Evolutionary conservation across 805 yeast species (phyloP).

Genomic region (Metschnikowia bowlesiae): DNA sequence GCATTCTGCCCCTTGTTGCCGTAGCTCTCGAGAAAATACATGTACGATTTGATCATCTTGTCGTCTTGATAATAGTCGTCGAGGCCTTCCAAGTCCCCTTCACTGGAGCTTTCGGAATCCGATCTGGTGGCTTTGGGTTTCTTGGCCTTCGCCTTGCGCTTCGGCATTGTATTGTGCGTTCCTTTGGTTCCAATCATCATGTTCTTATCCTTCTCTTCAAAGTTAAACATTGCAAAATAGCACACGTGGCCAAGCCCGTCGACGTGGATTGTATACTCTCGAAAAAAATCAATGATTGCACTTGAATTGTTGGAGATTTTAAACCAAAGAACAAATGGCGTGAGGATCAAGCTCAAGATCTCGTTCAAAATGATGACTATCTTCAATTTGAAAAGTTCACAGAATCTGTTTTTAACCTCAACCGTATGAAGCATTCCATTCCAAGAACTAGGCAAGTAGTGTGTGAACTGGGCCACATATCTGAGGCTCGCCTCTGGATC

Average conservation of each 20-base stretch:
- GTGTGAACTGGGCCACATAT: constrained; percentile 82
- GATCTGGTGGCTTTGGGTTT: constrained; percentile 11
- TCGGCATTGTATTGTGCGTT: constrained; percentile 9
- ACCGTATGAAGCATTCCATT: constrained; percentile 79
- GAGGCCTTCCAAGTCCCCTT: constrained; percentile 20
- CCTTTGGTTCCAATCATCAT: constrained; percentile 33
- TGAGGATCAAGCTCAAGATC: constrained; percentile 70
- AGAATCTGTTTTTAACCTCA: constrained; percentile 77
- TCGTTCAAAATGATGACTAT: constrained; percentile 70
- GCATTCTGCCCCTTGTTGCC: constrained; percentile 29
- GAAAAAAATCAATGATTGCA: constrained; percentile 79
- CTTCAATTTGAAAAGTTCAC: constrained; percentile 70
- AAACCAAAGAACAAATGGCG: constrained; percentile 89
- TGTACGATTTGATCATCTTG: constrained; percentile 87
- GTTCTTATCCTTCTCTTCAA: constrained; percentile 53
- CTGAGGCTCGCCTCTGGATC: constrained; percentile 88
- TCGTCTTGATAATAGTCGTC: constrained; percentile 57
- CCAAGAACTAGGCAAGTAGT: constrained; percentile 86
- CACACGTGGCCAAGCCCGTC: constrained; percentile 96
- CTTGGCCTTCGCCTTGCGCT: constrained; percentile 5
- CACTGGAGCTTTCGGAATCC: constrained; percentile 16
- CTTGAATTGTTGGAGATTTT: constrained; percentile 71
- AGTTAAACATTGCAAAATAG: constrained; percentile 87
- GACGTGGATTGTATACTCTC: constrained; percentile 85
- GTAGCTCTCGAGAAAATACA: constrained; percentile 83